Conservation (phyloP, 306 rosid genomes). For the Sechiopsis laciniata region DNA sequence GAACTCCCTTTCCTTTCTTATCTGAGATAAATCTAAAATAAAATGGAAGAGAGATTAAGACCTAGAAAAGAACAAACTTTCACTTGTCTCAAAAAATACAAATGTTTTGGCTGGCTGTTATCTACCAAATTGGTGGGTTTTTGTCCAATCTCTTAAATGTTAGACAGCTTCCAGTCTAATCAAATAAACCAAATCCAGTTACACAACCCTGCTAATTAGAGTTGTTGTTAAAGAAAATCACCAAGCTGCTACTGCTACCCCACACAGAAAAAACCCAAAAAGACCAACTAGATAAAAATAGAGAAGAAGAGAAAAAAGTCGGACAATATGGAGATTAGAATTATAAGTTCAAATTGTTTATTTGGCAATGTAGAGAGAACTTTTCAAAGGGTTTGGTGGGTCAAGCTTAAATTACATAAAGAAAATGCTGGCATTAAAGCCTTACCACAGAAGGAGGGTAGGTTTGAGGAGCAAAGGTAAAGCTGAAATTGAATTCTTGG, state of each 20-base stretch:
- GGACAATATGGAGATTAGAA: neutral
- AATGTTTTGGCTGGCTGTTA: slow-evolving; percentile 2
- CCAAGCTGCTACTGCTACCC: no score
- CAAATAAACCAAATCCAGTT: neutral
- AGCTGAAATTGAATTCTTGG: slow-evolving; percentile 26
- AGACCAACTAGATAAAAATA: neutral
- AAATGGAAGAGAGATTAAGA: no score
- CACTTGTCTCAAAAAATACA: slow-evolving; percentile 7
- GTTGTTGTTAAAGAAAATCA: neutral
- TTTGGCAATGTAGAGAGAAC: neutral
- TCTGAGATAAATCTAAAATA: no score
- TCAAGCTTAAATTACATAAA: slow-evolving; percentile 8
- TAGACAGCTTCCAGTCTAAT: slow-evolving; percentile 10
- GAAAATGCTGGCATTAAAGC: slow-evolving; percentile 15
- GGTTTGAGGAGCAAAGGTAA: neutral
- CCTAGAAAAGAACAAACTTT: no score
- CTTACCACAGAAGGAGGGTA: slow-evolving; percentile 16
- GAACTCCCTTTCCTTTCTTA: slow-evolving; percentile 4
- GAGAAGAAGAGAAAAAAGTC: neutral
- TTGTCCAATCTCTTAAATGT: slow-evolving; percentile 6
- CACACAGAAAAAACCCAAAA: no score
- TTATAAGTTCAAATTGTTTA: neutral
- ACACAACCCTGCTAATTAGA: neutral
- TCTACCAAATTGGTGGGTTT: neutral
- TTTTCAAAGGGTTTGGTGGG: neutral